Evolutionary conservation across 176 grass and related monocot genomes (phyloP).

Genomic region (Metroxylon sagu): DNA sequence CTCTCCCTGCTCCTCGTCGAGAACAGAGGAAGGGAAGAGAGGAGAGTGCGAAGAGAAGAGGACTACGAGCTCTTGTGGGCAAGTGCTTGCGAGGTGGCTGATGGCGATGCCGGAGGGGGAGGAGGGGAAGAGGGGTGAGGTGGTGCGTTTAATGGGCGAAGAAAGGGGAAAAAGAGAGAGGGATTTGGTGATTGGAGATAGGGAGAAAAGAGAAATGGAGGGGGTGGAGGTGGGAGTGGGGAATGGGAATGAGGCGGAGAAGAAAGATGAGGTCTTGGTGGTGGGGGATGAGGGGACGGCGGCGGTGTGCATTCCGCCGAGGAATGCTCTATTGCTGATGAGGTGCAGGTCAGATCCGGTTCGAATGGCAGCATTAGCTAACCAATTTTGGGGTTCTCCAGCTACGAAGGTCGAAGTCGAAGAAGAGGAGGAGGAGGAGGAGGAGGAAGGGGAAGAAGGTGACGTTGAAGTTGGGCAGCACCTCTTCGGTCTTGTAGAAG

Average conservation of each 20-base stretch:
- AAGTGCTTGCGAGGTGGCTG: constrained; percentile 68
- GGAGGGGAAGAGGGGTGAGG: constrained; percentile 31
- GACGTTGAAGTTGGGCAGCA: constrained; percentile 13
- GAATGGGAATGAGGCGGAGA: constrained; percentile 31
- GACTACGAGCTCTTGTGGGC: constrained; percentile 56
- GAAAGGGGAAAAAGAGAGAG: constrained; percentile 40
- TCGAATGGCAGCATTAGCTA: constrained; percentile 71
- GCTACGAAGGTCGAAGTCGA: constrained; percentile 40
- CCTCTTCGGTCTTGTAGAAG: not conserved
- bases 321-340: constrained; percentile 90
- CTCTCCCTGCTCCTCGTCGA: constrained; percentile 60
- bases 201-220: constrained; percentile 5
- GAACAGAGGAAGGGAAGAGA: constrained; percentile 20
- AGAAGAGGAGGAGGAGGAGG: constrained; percentile 28
- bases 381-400: constrained; percentile 70
- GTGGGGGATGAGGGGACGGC: constrained; percentile 41
- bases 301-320: constrained; percentile 78
- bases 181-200: constrained; percentile 44
- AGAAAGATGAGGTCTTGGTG: constrained; percentile 69
- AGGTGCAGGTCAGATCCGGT: constrained; percentile 88
- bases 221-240: constrained; percentile 29
- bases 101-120: constrained; percentile 35
- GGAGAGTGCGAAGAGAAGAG: constrained; percentile 13
- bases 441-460: not conserved
- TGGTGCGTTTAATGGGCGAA: constrained; percentile 29